Percentiles rank a stretch among this genome's conserved stretches.
Conservation (phyloP, 768 basidiomycete genomes). For the Macrolepiota albuminosa region DNA sequence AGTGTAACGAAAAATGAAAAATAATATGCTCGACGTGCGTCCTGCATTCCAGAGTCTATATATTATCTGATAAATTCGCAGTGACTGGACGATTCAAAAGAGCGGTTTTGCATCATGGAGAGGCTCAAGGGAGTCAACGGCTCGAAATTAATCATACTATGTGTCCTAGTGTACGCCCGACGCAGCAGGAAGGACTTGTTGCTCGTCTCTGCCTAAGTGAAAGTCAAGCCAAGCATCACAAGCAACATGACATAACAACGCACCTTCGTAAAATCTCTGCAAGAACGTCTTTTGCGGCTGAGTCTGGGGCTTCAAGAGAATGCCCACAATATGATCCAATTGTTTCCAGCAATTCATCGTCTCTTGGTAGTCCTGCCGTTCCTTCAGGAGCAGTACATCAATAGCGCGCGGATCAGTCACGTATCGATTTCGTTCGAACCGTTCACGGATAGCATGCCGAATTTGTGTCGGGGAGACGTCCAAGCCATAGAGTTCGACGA, state of each 20-base stretch:
- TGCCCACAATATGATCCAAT: slow-evolving; percentile 72
- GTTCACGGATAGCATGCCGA: slow-evolving; percentile 76
- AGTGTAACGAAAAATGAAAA: not conserved
- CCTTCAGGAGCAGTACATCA: slow-evolving; percentile 83
- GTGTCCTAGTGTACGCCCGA: slow-evolving; percentile 31
- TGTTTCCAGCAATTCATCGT: slow-evolving; percentile 94
- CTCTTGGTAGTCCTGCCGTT: slow-evolving; percentile 88
- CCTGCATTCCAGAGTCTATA: not conserved
- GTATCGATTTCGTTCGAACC: slow-evolving; percentile 82
- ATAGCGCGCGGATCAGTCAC: slow-evolving; percentile 79
- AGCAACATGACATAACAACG: slow-evolving; percentile 19
- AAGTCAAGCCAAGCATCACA: not conserved
- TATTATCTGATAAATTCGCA: not conserved
- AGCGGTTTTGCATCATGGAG: not conserved
- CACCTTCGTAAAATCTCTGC: slow-evolving; percentile 84
- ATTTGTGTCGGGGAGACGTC: slow-evolving; percentile 73
- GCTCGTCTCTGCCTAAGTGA: slow-evolving; percentile 65
- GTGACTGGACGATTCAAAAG: not conserved
- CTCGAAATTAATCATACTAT: not conserved
- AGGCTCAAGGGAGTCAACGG: not conserved
- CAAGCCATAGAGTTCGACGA: slow-evolving; percentile 77
- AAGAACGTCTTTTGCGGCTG: slow-evolving; percentile 58
- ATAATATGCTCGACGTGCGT: not conserved
- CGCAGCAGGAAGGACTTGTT: slow-evolving; percentile 66
- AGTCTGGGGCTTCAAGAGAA: slow-evolving; percentile 48